Evolutionary conservation across 2,329 filamentous ascomycete species (phyloP), one percentile per base, ranked within the genome.

Genomic region (Penicillium sp.): DNA sequence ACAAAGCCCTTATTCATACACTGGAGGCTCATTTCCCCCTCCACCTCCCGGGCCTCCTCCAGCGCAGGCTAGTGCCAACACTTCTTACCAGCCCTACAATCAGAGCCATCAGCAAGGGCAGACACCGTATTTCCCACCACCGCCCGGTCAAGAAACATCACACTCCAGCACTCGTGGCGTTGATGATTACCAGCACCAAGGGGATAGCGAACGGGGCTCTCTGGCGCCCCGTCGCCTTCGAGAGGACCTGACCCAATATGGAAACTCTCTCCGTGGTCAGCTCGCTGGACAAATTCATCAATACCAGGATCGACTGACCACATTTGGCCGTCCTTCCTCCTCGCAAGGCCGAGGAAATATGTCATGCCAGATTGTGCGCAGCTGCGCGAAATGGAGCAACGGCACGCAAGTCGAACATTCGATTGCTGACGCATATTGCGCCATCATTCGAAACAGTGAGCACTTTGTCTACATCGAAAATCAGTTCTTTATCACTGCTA

Each of bases 401-500:
- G 92, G 92, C 7, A 92, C 95, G 42, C 72, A 93, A 9, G 82
- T 79, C 0, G 84, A 87, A 61, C 89, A 93, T 68, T 95, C 89
- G 0, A 91, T 96, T 55, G 81, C 83, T 42, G 89, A 92, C 64
- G 90, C 90, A 0, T 95, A 95, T 69, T 80, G 75, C 8, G 88
- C 95, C 49, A 74, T 95, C 34, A 97, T 97, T 62, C 78, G 84
- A 41, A 88, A 88, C 49, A 93, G 93, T 0, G 75, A 95, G 71
- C 92, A 97, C 66, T 97, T 84, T 58, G 83, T 99, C 11, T 99
- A 97, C 72, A 95, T 99, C 50, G 93, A 99, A 69, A 97, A 99
- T 62, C 93, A 99, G 66, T 97, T 97, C 75, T 99, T 97, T 77
- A 97, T 95, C 65, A 95, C 90, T 0, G 88, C 93, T 0, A 97